Evolutionary conservation across 148 eudicot genomes (phyloP).

Genomic region (Silene conica): DNA sequence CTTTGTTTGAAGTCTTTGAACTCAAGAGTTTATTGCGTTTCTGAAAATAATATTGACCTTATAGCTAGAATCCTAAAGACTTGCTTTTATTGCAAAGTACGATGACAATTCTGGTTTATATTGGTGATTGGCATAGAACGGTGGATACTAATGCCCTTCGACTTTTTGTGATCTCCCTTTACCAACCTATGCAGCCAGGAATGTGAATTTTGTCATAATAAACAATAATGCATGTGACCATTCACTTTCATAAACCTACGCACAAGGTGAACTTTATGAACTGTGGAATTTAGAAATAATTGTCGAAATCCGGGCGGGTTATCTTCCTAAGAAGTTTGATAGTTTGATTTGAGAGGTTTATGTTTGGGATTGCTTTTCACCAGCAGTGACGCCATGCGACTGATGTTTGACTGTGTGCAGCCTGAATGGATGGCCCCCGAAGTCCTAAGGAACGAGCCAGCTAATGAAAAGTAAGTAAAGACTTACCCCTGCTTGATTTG

Average conservation of each 20-base stretch:
- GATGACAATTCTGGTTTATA: too few species aligned
- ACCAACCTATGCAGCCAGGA: slow-evolving; percentile 2
- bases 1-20: not conserved
- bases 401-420: slow-evolving; percentile 43
- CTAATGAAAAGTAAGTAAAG: slow-evolving; percentile 83
- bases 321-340: not conserved
- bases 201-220: not conserved
- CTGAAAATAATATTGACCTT: too few species aligned
- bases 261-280: not conserved
- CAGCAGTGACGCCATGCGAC: not conserved
- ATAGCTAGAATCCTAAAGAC: too few species aligned
- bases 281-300: not conserved
- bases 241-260: not conserved
- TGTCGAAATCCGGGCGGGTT: not conserved
- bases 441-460: slow-evolving; percentile 87
- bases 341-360: slow-evolving; percentile 3
- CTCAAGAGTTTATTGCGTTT: too few species aligned
- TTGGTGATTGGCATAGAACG: too few species aligned
- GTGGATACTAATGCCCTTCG: not conserved
- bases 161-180: not conserved
- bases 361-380: not conserved
- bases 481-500: not conserved
- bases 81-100: too few species aligned
- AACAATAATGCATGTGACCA: slow-evolving; percentile 5
- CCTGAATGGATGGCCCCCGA: slow-evolving; percentile 99